These are phyloP conservation scores for Macrophomina pseudophaseolina DNA, from an alignment of 2,329 filamentous ascomycete genomes.

Conservation along the genomic window DNA sequence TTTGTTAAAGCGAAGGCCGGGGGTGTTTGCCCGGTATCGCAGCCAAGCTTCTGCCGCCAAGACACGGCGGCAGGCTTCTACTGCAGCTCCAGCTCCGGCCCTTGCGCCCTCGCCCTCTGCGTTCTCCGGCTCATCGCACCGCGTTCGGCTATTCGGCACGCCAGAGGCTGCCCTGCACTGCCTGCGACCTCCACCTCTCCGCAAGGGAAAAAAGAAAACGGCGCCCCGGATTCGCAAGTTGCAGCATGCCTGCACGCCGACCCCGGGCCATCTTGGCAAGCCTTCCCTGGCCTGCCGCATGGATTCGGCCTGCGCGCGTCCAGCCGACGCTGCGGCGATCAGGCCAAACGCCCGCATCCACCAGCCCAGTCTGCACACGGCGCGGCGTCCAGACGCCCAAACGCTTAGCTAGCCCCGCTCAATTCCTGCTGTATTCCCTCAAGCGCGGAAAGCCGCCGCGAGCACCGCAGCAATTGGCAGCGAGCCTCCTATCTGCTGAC, in stretches of 20 bases:
- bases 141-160: slow-evolving; percentile 14
- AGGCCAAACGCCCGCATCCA: neutral
- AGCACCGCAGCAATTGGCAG: neutral
- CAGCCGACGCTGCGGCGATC: neutral
- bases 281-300: neutral
- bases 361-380: neutral
- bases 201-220: neutral
- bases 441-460: slow-evolving; percentile 2
- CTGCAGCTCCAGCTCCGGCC: too few relatives aligned
- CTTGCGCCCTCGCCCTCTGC: neutral
- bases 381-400: neutral
- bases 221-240: slow-evolving; percentile 9
- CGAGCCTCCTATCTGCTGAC: slow-evolving; percentile 2
- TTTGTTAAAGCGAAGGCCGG: neutral
- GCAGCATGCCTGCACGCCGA: neutral
- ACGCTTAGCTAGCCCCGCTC: neutral
- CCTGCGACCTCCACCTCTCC: slow-evolving; percentile 9
- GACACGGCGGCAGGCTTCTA: neutral
- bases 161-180: neutral
- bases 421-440: neutral
- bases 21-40: neutral
- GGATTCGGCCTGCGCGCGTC: neutral
- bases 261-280: neutral
- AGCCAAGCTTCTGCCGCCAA: neutral
- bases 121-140: neutral